Evolutionary conservation across 352 stramenopile species (phyloP), one percentile per base, ranked within the genome.

Genomic region (Discostella stelligera): DNA sequence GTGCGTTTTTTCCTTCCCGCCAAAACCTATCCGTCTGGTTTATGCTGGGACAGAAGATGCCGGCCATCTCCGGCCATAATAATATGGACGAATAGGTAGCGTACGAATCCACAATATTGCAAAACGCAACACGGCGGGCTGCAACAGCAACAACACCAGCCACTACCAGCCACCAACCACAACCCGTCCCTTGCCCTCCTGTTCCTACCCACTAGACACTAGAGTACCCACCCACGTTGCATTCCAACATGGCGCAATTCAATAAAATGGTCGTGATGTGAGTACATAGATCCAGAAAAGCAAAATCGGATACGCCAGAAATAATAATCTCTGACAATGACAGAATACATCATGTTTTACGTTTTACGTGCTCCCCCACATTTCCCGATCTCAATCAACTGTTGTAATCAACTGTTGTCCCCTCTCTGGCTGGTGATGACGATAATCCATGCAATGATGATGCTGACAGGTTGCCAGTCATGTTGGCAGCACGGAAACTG

Each of bases 211-310:
- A 52, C 18, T 8, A 23, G 14, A 48, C 27, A 10, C 32, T 3
- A 18, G 23, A n/a, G 18, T 48, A 25, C 11, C 18, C 23, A 66
- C 20, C 20, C 37, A 23, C 37, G 5, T 52, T n/a, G 6, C 25
- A 8, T 59, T 59, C 46, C 9, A 90, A 73, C 44, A 80, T 86
- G 69, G 81, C 66, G 25, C 11, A 53, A n/a, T 84, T 89, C 62
- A 92, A 92, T 61, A 92, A 92, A 70, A 82, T 92, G 59, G 88
- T 90, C 58, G 65, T 92, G 7, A 90, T 92, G 86, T 66, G 39
- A 66, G 58, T 66, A 54, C 13, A 54, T 4, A n/a, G 18, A 41
- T 41, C 32, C 32, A 3, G 4, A 41, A 41, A 9, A 41, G 32
- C 32, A 41, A 41, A 9, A 3, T 41, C 32, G 32, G 32, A 3